phyloP scores from a whole-genome alignment of 768 basidiomycete genomes.

The Neoboletus magnificus region DNA sequence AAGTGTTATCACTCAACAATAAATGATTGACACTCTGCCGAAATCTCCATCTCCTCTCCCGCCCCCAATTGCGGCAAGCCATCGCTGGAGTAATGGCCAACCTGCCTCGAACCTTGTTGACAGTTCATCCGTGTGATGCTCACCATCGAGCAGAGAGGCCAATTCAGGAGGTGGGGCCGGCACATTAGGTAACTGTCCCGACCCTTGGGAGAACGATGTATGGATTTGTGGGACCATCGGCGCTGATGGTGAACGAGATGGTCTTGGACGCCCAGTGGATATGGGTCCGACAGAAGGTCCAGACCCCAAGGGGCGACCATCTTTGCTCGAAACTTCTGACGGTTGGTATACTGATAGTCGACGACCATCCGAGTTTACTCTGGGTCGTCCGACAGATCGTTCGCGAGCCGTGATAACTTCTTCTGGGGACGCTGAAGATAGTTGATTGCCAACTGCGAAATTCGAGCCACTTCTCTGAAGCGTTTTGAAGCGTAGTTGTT shows the following conservation, averaged over 20 bases:
- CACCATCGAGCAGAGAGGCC: slow-evolving; percentile 70
- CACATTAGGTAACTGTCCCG: slow-evolving; percentile 18
- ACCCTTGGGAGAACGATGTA: slow-evolving; percentile 23
- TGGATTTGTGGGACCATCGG: slow-evolving; percentile 39
- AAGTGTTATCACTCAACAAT: slow-evolving; percentile 46
- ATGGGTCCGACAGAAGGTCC: slow-evolving; percentile 24
- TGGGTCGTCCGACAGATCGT: slow-evolving; percentile 19
- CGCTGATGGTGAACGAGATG: slow-evolving; percentile 57
- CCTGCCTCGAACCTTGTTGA: slow-evolving; percentile 78
- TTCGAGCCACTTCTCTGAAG: slow-evolving; percentile 42
- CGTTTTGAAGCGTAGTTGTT: slow-evolving; percentile 58
- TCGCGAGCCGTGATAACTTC: slow-evolving; percentile 14
- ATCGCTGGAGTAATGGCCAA: slow-evolving; percentile 77
- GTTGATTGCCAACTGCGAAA: slow-evolving; percentile 13
- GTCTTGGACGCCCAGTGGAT: slow-evolving; percentile 44
- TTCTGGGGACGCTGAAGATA: slow-evolving; percentile 19
- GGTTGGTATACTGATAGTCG: slow-evolving; percentile 22
- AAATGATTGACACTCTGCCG: slow-evolving; percentile 75
- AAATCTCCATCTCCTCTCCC: slow-evolving; percentile 63
- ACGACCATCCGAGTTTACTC: slow-evolving; percentile 31
- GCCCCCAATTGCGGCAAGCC: slow-evolving; percentile 60
- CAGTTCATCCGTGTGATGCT: slow-evolving; percentile 90
- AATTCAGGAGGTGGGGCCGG: slow-evolving; percentile 50
- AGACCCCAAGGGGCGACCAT: slow-evolving; percentile 22
- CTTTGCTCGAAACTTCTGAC: slow-evolving; percentile 21